Evolutionary conservation across 495 filamentous ascomycete species (phyloP).

Genomic region (Penicillium egyptiacum): DNA sequence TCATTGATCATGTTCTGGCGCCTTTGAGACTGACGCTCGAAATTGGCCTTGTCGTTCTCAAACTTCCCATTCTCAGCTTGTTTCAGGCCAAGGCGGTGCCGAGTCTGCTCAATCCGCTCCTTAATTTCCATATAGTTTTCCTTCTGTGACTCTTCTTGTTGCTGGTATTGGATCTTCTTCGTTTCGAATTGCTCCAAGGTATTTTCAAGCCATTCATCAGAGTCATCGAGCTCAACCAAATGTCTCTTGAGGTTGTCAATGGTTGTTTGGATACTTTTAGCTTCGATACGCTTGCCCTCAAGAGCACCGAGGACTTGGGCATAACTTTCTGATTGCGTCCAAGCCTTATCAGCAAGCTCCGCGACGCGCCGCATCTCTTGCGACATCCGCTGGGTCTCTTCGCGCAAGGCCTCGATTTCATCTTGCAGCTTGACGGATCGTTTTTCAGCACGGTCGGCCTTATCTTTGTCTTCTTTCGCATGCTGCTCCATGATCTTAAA

Average conservation of each 20-base stretch:
- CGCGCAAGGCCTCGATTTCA: constrained; percentile 70
- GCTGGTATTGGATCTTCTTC: constrained; percentile 60
- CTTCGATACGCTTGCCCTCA: constrained; percentile 70
- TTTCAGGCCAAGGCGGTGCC: constrained; percentile 63
- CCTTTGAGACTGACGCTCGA: constrained; percentile 71
- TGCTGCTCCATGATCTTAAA: constrained; percentile 71
- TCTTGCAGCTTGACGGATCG: constrained; percentile 60
- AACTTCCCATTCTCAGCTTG: constrained; percentile 79
- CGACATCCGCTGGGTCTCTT: constrained; percentile 55
- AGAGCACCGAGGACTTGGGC: constrained; percentile 67
- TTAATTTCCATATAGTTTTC: constrained; percentile 62
- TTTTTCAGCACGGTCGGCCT: constrained; percentile 69
- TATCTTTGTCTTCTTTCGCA: constrained; percentile 82
- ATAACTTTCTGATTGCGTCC: constrained; percentile 60
- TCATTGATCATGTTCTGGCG: constrained; percentile 75
- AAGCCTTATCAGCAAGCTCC: constrained; percentile 57
- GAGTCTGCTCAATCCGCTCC: constrained; percentile 57
- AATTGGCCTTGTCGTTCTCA: constrained; percentile 81
- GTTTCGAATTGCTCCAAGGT: constrained; percentile 82
- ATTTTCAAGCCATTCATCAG: constrained; percentile 73
- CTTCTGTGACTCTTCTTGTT: constrained; percentile 61
- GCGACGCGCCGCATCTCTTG: constrained; percentile 56
- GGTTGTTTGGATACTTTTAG: constrained; percentile 60
- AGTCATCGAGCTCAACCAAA: constrained; percentile 71
- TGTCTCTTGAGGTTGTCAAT: constrained; percentile 67